Evolutionary conservation across 2,329 filamentous ascomycete genomes (phyloP).

Genomic region (Catunica adiposa): DNA sequence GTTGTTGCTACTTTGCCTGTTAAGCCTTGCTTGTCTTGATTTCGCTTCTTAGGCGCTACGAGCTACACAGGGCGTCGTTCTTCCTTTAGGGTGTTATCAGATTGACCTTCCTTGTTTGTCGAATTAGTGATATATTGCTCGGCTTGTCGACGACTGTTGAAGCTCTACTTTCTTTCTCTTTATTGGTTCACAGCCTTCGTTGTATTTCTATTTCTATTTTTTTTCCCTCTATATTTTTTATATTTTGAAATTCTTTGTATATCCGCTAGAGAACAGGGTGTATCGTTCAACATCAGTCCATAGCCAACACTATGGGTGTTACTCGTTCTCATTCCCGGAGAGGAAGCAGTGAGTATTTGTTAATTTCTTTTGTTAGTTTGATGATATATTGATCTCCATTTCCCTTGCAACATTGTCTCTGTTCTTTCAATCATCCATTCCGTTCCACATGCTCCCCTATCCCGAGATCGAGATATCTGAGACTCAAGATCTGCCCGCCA

Average conservation of each 20-base stretch:
- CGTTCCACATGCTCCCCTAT: background rate
- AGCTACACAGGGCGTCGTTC: background rate
- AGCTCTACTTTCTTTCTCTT: background rate
- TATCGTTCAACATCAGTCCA: no score
- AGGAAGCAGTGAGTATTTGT: background rate
- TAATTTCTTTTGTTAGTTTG: background rate
- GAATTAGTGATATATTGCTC: background rate
- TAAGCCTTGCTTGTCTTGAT: background rate
- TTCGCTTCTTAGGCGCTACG: background rate
- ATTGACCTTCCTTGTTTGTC: background rate
- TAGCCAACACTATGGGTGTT: background rate
- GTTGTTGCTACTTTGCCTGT: background rate
- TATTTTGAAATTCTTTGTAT: no score
- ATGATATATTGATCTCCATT: background rate
- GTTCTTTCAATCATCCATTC: background rate
- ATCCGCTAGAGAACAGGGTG: no score
- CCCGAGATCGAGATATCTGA: background rate
- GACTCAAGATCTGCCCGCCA: background rate
- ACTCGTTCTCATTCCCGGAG: background rate
- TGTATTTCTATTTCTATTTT: background rate
- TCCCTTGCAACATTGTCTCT: background rate
- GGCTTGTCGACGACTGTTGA: background rate
- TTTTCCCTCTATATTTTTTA: no score
- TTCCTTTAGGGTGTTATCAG: background rate
- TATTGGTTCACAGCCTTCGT: background rate